Evolutionary conservation across 164 flowering plant genomes (phyloP).

Genomic region (Malania oleifera): DNA sequence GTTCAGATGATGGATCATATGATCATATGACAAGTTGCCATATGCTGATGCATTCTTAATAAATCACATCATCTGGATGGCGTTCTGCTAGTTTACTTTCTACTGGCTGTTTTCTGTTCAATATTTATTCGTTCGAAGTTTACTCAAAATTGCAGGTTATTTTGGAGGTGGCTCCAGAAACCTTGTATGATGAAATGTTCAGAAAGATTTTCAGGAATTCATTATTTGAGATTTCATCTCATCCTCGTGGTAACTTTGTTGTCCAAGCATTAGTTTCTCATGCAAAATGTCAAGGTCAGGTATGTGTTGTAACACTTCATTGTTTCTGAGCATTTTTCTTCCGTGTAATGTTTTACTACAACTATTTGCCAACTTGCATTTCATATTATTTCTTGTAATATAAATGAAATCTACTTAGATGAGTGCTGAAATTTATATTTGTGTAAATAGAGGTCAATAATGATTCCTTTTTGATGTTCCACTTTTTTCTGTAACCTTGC

Average conservation of each 20-base stretch:
- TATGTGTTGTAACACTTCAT: conserved; percentile 29
- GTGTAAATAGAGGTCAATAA: no score
- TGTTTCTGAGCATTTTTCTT: neutral
- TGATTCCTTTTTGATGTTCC: neutral
- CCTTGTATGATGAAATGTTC: conserved; percentile 54
- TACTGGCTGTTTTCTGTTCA: neutral
- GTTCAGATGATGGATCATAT: no score
- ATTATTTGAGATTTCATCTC: conserved; percentile 56
- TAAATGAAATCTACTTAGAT: no score
- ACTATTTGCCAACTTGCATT: neutral
- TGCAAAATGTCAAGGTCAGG: conserved; percentile 56
- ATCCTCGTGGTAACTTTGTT: conserved; percentile 80
- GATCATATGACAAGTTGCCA: no score
- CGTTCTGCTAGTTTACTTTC: neutral
- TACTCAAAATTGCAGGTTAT: conserved; percentile 56
- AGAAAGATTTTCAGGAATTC: conserved; percentile 56
- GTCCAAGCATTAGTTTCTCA: conserved; percentile 80
- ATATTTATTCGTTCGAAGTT: conserved; percentile 1
- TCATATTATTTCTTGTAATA: no score
- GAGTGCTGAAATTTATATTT: no score
- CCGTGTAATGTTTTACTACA: neutral
- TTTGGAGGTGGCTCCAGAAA: conserved; percentile 82
- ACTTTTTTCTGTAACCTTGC: neutral
- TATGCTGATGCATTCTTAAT: neutral
- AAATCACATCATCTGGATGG: no score